Conservation (phyloP, 768 basidiomycete species). For the Lentinula raphanica region DNA sequence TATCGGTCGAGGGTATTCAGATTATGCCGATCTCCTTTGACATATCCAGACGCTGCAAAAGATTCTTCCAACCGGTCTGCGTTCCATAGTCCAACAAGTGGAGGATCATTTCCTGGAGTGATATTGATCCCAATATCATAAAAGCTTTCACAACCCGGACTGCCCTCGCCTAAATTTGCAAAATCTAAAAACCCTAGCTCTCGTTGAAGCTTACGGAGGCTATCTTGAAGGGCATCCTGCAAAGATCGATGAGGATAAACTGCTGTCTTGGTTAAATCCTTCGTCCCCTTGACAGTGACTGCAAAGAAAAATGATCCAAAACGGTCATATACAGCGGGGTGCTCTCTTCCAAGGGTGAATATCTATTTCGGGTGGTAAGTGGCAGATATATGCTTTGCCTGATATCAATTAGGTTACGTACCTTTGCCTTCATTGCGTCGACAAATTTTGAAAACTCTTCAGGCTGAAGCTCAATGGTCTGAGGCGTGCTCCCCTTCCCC, state of each 20-base stretch:
- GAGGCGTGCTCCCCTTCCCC: background rate
- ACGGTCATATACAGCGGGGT: background rate
- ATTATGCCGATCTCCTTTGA: background rate
- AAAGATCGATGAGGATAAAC: background rate
- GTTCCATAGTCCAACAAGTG: background rate
- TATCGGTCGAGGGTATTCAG: background rate
- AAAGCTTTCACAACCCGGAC: background rate
- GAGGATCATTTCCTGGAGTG: background rate
- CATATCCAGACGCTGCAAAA: background rate
- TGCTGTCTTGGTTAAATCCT: background rate
- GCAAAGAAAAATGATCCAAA: background rate
- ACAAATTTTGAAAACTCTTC: background rate
- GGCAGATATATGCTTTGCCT: no score
- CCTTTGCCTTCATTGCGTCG: background rate
- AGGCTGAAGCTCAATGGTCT: background rate
- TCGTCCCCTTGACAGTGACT: background rate
- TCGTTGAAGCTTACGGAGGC: background rate
- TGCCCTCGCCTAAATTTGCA: background rate
- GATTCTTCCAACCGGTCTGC: background rate
- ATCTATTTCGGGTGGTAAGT: no score
- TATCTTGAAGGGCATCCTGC: background rate
- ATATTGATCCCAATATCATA: background rate
- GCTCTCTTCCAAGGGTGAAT: no score
- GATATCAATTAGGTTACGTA: background rate
- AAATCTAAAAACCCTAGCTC: background rate